Percentiles rank a stretch among this genome's conserved stretches.
These are phyloP conservation scores for Colletotrichum agaves DNA, from an alignment of 2,329 filamentous ascomycete species.

Conservation along the genomic window DNA sequence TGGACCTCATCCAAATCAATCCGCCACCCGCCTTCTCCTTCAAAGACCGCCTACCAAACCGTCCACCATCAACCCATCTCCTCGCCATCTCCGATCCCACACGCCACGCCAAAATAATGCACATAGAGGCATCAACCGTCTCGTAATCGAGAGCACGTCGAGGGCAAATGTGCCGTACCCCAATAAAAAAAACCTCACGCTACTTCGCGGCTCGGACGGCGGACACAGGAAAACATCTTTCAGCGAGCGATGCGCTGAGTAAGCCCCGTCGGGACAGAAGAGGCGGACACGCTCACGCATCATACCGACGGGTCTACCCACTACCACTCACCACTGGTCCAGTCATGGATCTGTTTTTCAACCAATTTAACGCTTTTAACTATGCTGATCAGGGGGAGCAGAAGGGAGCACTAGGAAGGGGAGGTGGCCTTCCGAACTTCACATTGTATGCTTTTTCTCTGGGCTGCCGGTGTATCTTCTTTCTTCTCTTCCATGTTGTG, in stretches of 20 bases:
- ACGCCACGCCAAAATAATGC: constrained; percentile 9
- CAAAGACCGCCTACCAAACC: not conserved
- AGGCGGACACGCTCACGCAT: not conserved
- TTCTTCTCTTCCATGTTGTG: constrained; percentile 27
- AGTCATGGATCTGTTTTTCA: constrained; percentile 8
- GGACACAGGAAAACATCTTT: constrained; percentile 23
- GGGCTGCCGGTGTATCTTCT: constrained; percentile 13
- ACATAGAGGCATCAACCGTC: constrained; percentile 11
- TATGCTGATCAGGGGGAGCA: constrained; percentile 11
- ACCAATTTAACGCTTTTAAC: constrained; percentile 27
- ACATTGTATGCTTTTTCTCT: constrained; percentile 10
- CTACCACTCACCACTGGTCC: not conserved
- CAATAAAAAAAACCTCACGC: not conserved
- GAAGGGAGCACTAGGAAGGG: not conserved
- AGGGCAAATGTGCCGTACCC: not conserved
- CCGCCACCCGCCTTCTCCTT: constrained; percentile 14
- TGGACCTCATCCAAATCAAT: not conserved
- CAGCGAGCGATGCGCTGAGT: constrained; percentile 8
- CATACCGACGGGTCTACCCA: not conserved
- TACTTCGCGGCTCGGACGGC: not conserved
- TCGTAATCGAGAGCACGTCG: not conserved
- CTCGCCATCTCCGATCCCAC: constrained; percentile 5
- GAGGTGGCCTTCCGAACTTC: constrained; percentile 9
- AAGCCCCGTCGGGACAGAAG: not conserved
- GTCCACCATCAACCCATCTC: not conserved